Base-by-base conservation (phyloP, 345 rosid genomes). In the Melaleuca alternifolia region DNA sequence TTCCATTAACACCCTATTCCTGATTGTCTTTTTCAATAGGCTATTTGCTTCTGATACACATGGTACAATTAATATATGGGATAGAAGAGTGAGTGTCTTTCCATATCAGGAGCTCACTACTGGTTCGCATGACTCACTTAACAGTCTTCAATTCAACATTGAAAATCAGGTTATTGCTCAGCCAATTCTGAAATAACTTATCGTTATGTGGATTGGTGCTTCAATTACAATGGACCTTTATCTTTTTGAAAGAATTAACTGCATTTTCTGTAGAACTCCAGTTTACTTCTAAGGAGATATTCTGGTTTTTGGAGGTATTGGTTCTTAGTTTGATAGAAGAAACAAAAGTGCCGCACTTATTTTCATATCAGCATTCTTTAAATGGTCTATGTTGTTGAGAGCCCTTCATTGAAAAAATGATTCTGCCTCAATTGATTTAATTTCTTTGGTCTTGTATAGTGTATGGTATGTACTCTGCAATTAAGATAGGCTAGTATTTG, bases 1-100 rank as follows among this genome's bases (percentile, higher is more conserved):
- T 7, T 37, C 48, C 81, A 37, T 37, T 54, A n/a, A 52, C 83
- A 37, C 5, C 53, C 50, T 77, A 52, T 54, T 76, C 50, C 76
- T 44, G 37, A 18, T 24, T 82, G 56, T 57, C 30, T 21, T 50
- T 50, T 50, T 57, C 84, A 50, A 85, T 79, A 97, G 99, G 94
- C 83, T 97, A 87, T 84, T 94, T 90, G 93, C 96, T 90, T 93
- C 99, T 50, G 98, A 95, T 88, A 93, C 94, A 23, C 86, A 88
- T 87, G 98, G 99, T 76, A 83, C 84, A 50, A 89, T 97, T 84
- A 92, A 91, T 90, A 59, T 96, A 84, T 97, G 99, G 99, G 99
- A 97, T 91, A 94, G 96, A 92, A 93, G 98, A 90, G 90, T 54
- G 61, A 83, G 95, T 61, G 84, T 81, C 87, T 85, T 90, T 90